Conservation (phyloP, 306 rosid species). For the Fragaria nilgerrensis region DNA sequence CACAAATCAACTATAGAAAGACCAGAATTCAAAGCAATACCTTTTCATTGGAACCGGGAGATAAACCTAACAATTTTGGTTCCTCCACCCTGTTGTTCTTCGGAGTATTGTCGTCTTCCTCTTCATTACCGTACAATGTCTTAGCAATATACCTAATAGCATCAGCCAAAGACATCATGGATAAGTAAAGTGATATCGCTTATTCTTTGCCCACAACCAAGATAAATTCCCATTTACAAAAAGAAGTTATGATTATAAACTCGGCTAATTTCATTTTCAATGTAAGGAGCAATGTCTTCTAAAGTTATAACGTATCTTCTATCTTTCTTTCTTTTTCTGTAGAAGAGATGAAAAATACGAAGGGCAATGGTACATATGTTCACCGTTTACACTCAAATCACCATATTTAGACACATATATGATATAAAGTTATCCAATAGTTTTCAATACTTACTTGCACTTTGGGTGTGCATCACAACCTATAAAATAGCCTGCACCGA, state of each 20-base stretch:
- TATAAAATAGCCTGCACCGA: conserved; percentile 85
- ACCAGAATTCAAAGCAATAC: conserved; percentile 34
- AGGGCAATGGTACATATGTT: not conserved
- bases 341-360: not conserved
- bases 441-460: conserved; percentile 79
- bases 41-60: conserved; percentile 69
- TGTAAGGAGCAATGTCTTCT: not conserved
- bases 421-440: not conserved
- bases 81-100: conserved; percentile 44
- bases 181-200: not conserved
- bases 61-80: conserved; percentile 72
- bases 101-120: conserved; percentile 53
- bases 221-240: not conserved
- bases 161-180: conserved; percentile 29
- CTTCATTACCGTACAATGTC: conserved; percentile 65
- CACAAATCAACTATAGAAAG: conserved; percentile 11
- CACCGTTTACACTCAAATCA: not conserved
- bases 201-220: not conserved
- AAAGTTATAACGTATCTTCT: not conserved
- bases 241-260: not conserved
- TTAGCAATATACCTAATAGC: conserved; percentile 78
- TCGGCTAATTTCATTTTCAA: not conserved
- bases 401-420: not conserved
- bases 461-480: conserved; percentile 95
- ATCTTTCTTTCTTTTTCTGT: not conserved